These are phyloP conservation scores for Colletotrichum paranaense DNA, from an alignment of 2,329 filamentous ascomycete genomes.

Conservation along the genomic window DNA sequence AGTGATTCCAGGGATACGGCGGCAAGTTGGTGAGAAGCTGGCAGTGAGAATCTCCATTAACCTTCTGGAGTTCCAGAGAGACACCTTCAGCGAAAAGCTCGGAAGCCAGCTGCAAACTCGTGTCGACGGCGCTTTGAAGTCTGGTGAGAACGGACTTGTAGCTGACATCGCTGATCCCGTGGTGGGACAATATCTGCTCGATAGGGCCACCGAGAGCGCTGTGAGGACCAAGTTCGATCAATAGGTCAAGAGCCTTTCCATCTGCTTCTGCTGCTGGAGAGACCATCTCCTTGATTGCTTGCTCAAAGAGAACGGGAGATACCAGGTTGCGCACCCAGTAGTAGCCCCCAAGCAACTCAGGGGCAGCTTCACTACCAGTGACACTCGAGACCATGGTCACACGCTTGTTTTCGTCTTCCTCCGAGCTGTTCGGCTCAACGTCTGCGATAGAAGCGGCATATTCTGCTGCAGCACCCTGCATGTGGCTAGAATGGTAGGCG, in stretches of 20 bases:
- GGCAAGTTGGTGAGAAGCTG: conserved; percentile 27
- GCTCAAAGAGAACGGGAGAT: conserved; percentile 13
- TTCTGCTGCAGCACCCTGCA: conserved; percentile 15
- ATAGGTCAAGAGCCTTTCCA: neutral
- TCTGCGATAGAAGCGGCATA: neutral
- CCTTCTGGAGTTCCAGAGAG: conserved; percentile 27
- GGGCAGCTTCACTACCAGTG: neutral
- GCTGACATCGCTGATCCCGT: neutral
- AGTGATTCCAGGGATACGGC: conserved; percentile 35
- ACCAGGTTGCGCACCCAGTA: conserved; percentile 35
- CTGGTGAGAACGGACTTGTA: conserved; percentile 29
- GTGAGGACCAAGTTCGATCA: conserved; percentile 21
- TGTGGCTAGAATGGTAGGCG: conserved; percentile 40
- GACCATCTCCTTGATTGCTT: neutral
- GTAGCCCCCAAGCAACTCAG: neutral
- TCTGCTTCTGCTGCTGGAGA: neutral
- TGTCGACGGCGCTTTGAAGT: conserved; percentile 35
- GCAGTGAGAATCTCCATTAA: neutral
- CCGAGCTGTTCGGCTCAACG: neutral
- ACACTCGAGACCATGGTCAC: conserved; percentile 8
- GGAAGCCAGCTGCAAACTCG: conserved; percentile 2
- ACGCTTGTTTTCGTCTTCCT: neutral
- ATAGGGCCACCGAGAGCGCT: neutral
- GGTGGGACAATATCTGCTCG: neutral
- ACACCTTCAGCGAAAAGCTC: conserved; percentile 34